These are phyloP conservation scores for Bolboschoenoplectus hybrid DNA, from an alignment of 202 grass and related monocot species.

Conservation along the genomic window DNA sequence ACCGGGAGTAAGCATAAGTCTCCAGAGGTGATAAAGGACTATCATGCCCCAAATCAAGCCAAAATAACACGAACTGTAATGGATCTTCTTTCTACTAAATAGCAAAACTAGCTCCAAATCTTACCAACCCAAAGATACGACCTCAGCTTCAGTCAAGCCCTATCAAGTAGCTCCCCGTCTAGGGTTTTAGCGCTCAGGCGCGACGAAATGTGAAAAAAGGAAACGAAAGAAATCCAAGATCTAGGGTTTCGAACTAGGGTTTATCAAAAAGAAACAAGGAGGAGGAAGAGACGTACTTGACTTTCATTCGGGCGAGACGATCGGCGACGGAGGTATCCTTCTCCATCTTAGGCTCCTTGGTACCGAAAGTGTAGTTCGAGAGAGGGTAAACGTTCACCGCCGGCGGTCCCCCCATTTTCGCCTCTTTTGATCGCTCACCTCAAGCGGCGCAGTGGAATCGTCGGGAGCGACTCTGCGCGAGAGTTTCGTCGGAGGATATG, in stretches of 20 bases:
- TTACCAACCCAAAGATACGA: not conserved
- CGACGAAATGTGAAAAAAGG: not conserved
- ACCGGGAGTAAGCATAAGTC: not conserved
- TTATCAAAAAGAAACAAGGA: conserved; percentile 33
- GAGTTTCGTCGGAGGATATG: not conserved
- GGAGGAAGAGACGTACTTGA: conserved; percentile 64
- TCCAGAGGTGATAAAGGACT: not conserved
- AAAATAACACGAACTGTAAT: not conserved
- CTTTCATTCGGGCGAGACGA: conserved; percentile 92
- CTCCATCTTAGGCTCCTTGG: conserved; percentile 99
- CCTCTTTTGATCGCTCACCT: conserved; percentile 36
- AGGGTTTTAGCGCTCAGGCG: not conserved
- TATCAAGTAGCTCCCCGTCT: not conserved
- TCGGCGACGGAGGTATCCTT: conserved; percentile 98
- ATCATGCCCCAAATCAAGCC: not conserved
- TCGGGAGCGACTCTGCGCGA: conserved; percentile 10
- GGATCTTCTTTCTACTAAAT: not conserved
- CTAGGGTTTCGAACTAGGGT: conserved; percentile 44
- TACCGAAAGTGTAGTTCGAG: conserved; percentile 94
- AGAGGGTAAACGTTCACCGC: conserved; percentile 87
- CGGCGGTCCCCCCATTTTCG: conserved; percentile 59
- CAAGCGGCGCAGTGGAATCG: conserved; percentile 25
- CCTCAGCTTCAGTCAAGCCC: not conserved
- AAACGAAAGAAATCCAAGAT: not conserved
- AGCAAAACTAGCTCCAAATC: not conserved